Evolutionary conservation across 164 flowering plant species (phyloP), one percentile per base, ranked within the genome.

Genomic region (Tetrastigma voinierianum): DNA sequence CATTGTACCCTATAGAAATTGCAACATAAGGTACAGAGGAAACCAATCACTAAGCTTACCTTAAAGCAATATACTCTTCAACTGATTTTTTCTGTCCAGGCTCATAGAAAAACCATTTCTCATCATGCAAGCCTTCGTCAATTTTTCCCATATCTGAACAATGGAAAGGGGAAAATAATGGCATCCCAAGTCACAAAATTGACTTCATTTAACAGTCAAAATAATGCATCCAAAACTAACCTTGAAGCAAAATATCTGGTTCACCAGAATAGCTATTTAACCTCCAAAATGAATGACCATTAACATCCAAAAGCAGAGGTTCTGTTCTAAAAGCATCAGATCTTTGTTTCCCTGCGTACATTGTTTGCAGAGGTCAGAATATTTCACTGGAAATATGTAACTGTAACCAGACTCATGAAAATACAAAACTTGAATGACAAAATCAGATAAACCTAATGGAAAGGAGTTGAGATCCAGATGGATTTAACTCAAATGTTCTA

Each of bases 271-370:
- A 74, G 60, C 87, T 44, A 49, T 68, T 80, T 13, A 94, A 60
- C 67, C 75, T 91, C 98, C 98, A 91, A 71, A 71, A 86, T 25
- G 67, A 80, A 59, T 62, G 78, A 25, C 97, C 98, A 71, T 72
- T 54, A 59, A 16, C 73, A 67, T 81, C 96, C 70, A 78, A n/a
- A 32, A 80, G 23, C 17, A 85, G 49, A 46, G 96, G 84, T 46
- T 85, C 85, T 52, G 84, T 85, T 66, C 98, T 83, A 51, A 87
- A 75, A 62, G 95, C 91, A 75, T 85, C 85, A 14, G 83, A 67
- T 61, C 66, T 71, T 67, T 67, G 76, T 47, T 65, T 78, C 66
- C 65, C 93, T 89, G 62, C 45, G 9, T 12, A 17, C 12, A 12
- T 23, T 16, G 19, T 17, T 57, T 24, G 17, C 51, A 59, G 44